Evolutionary conservation across 805 yeast genomes (phyloP).

Genomic region (Kuraishia floccosa): DNA sequence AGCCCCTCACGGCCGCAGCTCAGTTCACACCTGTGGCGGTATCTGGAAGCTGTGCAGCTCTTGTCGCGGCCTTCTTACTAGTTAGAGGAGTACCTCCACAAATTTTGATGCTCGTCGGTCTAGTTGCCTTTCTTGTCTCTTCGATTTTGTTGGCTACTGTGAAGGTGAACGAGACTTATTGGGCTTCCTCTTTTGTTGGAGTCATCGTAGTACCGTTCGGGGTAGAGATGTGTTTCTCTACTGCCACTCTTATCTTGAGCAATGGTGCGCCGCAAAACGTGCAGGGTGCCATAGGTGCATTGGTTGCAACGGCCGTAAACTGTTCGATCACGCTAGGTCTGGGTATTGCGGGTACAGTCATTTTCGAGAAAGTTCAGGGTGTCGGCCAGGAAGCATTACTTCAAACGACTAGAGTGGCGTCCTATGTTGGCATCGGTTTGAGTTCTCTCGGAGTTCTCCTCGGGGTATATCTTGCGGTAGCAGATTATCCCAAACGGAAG

Average conservation of each 20-base stretch:
- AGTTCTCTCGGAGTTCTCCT: no score
- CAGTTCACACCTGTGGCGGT: conserved; percentile 34
- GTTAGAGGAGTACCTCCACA: conserved; percentile 38
- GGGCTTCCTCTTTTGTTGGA: conserved; percentile 44
- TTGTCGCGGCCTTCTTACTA: conserved; percentile 30
- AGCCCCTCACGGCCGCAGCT: conserved; percentile 23
- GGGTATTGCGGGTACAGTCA: conserved; percentile 62
- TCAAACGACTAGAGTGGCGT: no score
- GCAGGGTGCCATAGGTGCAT: conserved; percentile 73
- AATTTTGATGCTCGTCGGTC: conserved; percentile 36
- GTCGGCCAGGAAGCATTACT: no score
- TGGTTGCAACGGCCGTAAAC: conserved; percentile 59
- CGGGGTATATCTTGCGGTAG: no score
- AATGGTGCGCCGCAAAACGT: conserved; percentile 47
- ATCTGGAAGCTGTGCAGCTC: conserved; percentile 45
- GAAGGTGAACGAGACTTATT: conserved; percentile 51
- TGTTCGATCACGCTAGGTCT: conserved; percentile 60
- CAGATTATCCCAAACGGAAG: no score
- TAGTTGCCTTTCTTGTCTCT: conserved; percentile 45
- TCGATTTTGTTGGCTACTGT: conserved; percentile 37
- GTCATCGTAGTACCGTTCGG: conserved; percentile 53
- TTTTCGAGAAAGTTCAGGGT: no score
- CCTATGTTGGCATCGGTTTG: no score
- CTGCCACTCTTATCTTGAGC: conserved; percentile 53
- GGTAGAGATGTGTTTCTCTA: conserved; percentile 72